phyloP scores from a whole-genome alignment of 1,284 basidiomycete species.

The Sutorius eximius region DNA sequence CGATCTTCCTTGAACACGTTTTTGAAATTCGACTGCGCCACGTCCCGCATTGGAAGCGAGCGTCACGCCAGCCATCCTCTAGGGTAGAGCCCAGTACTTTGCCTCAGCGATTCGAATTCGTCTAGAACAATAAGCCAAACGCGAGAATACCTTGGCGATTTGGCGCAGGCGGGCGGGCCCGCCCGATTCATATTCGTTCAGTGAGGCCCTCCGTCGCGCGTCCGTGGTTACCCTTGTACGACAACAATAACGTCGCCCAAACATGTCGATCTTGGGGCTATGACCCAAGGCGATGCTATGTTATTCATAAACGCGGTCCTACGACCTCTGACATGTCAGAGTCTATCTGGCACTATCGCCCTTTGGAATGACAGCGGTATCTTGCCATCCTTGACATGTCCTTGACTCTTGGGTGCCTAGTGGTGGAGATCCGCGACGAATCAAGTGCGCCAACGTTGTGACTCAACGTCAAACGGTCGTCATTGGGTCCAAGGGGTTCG shows the following conservation, averaged over 20 bases:
- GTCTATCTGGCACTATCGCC: neutral
- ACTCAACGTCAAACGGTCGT: neutral
- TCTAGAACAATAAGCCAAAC: neutral
- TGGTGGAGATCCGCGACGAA: no score
- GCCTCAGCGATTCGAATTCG: neutral
- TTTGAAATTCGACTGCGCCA: neutral
- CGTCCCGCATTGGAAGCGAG: no score
- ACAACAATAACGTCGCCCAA: no score
- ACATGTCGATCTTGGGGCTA: neutral
- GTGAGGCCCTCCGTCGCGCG: neutral
- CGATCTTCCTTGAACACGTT: neutral
- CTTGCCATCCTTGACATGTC: no score
- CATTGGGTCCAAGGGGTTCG: neutral
- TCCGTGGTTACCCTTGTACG: neutral
- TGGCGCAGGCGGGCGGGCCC: no score
- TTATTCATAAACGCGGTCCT: no score
- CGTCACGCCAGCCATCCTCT: no score
- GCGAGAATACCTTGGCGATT: neutral
- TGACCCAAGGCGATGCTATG: neutral
- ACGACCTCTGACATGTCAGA: no score
- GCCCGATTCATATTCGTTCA: no score
- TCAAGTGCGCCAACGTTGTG: no score
- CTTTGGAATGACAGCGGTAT: no score
- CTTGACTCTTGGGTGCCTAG: no score
- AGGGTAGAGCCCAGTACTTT: neutral